phyloP scores from a whole-genome alignment of 768 basidiomycete species.

The Fistulinella prunicolor region DNA sequence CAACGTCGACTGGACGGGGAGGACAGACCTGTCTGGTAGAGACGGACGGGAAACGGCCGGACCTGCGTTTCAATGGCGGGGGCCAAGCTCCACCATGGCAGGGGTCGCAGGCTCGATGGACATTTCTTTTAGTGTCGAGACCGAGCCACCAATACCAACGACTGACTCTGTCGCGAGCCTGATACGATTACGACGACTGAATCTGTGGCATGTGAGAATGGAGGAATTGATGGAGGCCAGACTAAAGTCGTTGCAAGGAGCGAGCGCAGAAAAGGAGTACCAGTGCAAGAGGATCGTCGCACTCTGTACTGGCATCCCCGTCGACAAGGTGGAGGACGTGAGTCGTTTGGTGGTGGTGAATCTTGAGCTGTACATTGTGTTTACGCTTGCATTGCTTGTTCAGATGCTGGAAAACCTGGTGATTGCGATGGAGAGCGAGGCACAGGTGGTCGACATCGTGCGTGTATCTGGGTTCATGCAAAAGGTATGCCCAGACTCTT shows the following conservation, averaged over 20 bases:
- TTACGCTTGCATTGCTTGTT: constrained; percentile 25
- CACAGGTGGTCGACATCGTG: constrained; percentile 75
- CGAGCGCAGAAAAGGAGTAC: constrained; percentile 84
- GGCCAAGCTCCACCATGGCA: constrained; percentile 61
- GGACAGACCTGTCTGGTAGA: constrained; percentile 45
- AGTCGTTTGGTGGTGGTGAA: constrained; percentile 34
- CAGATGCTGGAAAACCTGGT: constrained; percentile 85
- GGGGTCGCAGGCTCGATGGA: constrained; percentile 65
- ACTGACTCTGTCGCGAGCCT: constrained; percentile 57
- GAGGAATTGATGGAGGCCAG: constrained; percentile 71
- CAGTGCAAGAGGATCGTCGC: constrained; percentile 92
- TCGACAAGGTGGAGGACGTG: constrained; percentile 89
- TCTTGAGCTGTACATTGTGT: constrained; percentile 17
- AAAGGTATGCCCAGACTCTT: constrained; percentile 50
- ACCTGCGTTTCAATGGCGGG: constrained; percentile 71
- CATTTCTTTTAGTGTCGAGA: constrained; percentile 58
- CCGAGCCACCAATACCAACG: constrained; percentile 69
- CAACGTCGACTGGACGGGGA: constrained; percentile 85
- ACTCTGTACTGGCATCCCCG: constrained; percentile 79
- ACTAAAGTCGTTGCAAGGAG: constrained; percentile 68
- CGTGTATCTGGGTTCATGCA: constrained; percentile 91
- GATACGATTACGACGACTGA: constrained; percentile 70
- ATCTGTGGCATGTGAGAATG: constrained; percentile 79
- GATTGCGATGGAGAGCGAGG: constrained; percentile 84
- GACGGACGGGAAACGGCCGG: constrained; percentile 35